A percentile compares a stretch with the other conserved stretches of the same genome.
phyloP scores from a whole-genome alignment of 306 rosid genomes.

The Glycine tomentella region DNA sequence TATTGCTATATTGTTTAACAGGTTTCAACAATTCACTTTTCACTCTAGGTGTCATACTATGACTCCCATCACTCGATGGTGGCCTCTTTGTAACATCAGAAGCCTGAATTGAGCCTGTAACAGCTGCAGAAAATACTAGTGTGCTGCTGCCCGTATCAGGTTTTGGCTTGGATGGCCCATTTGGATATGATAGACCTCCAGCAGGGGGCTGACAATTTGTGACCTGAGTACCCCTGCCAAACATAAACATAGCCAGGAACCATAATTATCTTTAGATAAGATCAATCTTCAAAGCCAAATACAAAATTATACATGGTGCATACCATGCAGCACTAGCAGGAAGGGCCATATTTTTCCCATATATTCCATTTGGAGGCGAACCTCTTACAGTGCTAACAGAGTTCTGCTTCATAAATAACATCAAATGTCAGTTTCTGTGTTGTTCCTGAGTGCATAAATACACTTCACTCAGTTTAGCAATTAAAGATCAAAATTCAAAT shows the following conservation, averaged over 20 bases:
- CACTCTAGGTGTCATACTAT: conserved; percentile 50
- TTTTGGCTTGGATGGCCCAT: conserved; percentile 69
- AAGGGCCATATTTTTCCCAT: conserved; percentile 72
- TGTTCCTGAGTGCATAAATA: conserved; percentile 4
- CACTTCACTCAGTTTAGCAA: not conserved
- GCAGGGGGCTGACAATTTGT: conserved; percentile 62
- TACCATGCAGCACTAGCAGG: conserved; percentile 92
- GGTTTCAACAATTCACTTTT: conserved; percentile 61
- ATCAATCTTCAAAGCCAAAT: conserved; percentile 1
- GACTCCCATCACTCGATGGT: conserved; percentile 59
- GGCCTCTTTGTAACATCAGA: conserved; percentile 65
- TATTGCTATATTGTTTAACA: conserved; percentile 57
- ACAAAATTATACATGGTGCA: conserved; percentile 36
- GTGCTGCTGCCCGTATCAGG: conserved; percentile 60
- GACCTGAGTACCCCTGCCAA: conserved; percentile 79
- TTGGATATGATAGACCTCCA: conserved; percentile 56
- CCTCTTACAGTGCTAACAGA: conserved; percentile 56
- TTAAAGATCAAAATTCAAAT: conserved; percentile 24
- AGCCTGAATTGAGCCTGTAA: conserved; percentile 58
- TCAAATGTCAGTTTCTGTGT: conserved; percentile 36
- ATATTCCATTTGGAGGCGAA: conserved; percentile 86
- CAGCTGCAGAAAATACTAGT: conserved; percentile 66
- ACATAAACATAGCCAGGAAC: conserved; percentile 16
- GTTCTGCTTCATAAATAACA: conserved; percentile 58
- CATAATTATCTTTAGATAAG: conserved; percentile 33